These are phyloP conservation scores for Megacollybia marginata DNA, from an alignment of 768 basidiomycete genomes.

Conservation along the genomic window DNA sequence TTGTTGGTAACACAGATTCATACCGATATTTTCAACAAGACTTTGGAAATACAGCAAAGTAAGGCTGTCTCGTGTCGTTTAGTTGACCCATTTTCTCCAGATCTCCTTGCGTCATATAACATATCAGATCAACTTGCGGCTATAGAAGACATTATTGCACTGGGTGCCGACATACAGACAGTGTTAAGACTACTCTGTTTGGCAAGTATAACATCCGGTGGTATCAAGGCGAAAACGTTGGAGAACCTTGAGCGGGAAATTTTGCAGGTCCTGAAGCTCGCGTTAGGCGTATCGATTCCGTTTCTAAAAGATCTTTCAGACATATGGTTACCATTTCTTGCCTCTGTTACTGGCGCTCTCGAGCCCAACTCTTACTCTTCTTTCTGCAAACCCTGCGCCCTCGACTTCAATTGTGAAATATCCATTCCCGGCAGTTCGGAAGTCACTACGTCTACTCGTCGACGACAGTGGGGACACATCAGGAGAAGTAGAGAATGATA, in stretches of 20 bases:
- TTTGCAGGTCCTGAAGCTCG: conserved; percentile 47
- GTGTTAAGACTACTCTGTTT: conserved; percentile 81
- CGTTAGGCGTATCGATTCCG: conserved; percentile 9
- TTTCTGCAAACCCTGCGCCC: conserved; percentile 65
- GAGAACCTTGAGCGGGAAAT: conserved; percentile 90
- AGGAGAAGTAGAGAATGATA: conserved; percentile 86
- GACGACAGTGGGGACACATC: conserved; percentile 75
- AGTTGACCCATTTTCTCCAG: conserved; percentile 31
- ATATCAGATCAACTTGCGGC: conserved; percentile 69
- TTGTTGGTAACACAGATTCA: conserved; percentile 77
- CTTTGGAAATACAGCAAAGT: conserved; percentile 96
- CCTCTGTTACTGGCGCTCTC: conserved; percentile 62
- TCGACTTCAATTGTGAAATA: conserved; percentile 47
- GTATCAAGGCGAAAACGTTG: conserved; percentile 79
- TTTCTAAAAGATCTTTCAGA: conserved; percentile 25
- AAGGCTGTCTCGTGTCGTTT: conserved; percentile 13
- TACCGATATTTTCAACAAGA: conserved; percentile 85
- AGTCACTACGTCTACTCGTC: conserved; percentile 84
- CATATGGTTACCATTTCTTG: conserved; percentile 70
- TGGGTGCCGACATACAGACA: conserved; percentile 74
- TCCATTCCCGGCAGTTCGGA: conserved; percentile 68
- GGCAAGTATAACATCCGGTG: conserved; percentile 75
- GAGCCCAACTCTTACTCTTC: conserved; percentile 56
- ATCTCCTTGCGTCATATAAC: conserved; percentile 92
- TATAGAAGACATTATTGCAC: conserved; percentile 87